Percentiles rank a stretch among this genome's conserved stretches.
These are phyloP conservation scores for Tulasnella calospora DNA, from an alignment of 768 basidiomycete genomes.

Conservation along the genomic window DNA sequence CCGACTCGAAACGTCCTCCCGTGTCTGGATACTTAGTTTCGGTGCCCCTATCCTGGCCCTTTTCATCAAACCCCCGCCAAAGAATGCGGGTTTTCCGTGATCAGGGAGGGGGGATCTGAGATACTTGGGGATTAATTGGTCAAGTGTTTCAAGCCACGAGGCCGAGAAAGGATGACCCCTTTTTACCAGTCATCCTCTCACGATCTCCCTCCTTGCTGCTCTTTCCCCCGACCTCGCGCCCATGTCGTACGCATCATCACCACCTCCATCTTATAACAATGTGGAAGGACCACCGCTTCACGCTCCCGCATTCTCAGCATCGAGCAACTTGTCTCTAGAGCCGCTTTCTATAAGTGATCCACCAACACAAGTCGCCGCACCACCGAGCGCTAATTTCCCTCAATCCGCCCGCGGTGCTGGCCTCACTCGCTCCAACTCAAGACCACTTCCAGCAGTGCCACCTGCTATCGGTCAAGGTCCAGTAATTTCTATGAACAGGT, in stretches of 20 bases:
- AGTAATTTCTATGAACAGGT: neutral
- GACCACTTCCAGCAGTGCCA: neutral
- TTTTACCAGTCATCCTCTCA: conserved; percentile 1
- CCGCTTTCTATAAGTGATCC: neutral
- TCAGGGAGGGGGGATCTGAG: neutral
- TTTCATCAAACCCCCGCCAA: neutral
- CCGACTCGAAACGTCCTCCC: too few relatives aligned
- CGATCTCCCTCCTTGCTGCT: neutral
- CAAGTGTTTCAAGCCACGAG: neutral
- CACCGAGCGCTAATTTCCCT: neutral
- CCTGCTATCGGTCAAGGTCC: neutral
- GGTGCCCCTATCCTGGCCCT: neutral
- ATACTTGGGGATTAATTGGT: neutral
- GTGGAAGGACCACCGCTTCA: neutral
- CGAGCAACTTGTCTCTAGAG: neutral
- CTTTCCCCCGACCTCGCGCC: neutral
- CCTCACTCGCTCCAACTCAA: neutral
- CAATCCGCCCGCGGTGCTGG: neutral
- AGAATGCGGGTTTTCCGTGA: neutral
- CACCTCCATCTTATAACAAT: neutral
- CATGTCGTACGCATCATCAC: neutral
- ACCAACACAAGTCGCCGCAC: neutral
- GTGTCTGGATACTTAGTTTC: neutral
- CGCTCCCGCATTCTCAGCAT: too few relatives aligned
- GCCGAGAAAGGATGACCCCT: neutral